A percentile compares a stretch with the other conserved stretches of the same genome.
phyloP scores from a whole-genome alignment of 2,329 filamentous ascomycete genomes.

The Amesomyces nigricolor region DNA sequence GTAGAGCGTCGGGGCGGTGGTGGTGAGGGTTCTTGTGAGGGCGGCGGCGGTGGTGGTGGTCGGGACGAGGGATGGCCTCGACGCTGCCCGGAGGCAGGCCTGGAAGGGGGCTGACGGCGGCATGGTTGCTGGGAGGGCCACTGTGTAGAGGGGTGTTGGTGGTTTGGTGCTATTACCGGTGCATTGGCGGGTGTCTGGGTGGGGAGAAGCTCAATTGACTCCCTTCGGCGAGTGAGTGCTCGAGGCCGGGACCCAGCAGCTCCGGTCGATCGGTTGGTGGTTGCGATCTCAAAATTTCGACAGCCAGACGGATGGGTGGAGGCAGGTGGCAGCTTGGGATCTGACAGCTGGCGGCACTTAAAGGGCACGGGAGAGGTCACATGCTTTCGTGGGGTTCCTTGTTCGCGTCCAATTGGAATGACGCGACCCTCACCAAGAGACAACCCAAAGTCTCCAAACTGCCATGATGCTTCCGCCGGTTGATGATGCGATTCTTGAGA shows the following conservation, averaged over 20 bases:
- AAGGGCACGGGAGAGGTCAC: slow-evolving; percentile 8
- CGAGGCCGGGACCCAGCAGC: neutral
- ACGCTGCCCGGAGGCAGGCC: slow-evolving; percentile 17
- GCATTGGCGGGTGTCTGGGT: slow-evolving; percentile 9
- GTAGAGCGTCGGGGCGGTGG: slow-evolving; percentile 33
- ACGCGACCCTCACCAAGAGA: neutral
- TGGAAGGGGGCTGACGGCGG: slow-evolving; percentile 11
- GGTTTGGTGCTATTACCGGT: slow-evolving; percentile 4
- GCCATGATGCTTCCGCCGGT: slow-evolving; percentile 52
- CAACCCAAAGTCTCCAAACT: neutral
- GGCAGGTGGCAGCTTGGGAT: neutral
- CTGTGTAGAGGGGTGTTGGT: neutral
- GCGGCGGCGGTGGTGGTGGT: neutral
- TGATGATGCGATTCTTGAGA: slow-evolving; percentile 47
- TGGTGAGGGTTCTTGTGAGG: slow-evolving; percentile 31
- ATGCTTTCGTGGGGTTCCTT: slow-evolving; percentile 17
- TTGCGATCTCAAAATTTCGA: slow-evolving; percentile 21
- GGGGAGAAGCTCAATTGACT: slow-evolving; percentile 5
- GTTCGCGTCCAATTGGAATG: neutral
- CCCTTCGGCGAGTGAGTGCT: neutral
- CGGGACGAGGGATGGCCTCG: neutral
- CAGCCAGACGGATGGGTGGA: neutral
- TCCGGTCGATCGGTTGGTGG: neutral
- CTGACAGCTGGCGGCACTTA: slow-evolving; percentile 9
- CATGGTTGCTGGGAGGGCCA: neutral